These are phyloP conservation scores for Hypoxylon sp. DNA, from an alignment of 2,329 filamentous ascomycete genomes.

Conservation along the genomic window DNA sequence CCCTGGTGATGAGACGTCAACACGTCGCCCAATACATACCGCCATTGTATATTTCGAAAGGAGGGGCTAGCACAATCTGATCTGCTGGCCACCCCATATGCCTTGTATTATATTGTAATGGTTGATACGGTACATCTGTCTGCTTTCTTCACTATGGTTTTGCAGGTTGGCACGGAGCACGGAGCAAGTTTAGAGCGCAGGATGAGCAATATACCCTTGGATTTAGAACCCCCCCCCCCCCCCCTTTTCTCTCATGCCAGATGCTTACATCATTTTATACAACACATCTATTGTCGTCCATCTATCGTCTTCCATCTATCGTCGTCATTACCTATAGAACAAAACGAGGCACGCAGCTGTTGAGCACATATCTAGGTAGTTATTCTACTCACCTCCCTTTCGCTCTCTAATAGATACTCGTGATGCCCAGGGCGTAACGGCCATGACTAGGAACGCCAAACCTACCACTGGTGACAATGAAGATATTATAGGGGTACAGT, in stretches of 20 bases:
- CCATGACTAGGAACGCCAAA: no score
- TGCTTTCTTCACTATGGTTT: not conserved
- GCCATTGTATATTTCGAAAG: not conserved
- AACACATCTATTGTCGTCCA: not conserved
- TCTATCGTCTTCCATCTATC: no score
- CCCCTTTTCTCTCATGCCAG: not conserved
- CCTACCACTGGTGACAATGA: no score
- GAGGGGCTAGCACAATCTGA: not conserved
- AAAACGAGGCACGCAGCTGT: no score
- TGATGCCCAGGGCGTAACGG: no score
- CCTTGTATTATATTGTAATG: not conserved
- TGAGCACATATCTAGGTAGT: no score
- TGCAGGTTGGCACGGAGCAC: not conserved
- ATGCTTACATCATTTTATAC: not conserved
- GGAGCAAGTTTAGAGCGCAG: not conserved
- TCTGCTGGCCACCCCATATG: no score
- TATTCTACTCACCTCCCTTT: no score
- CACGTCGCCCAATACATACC: no score
- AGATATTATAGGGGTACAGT: no score
- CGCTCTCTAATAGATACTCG: no score
- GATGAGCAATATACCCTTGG: not conserved
- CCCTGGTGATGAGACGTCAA: constrained; percentile 21
- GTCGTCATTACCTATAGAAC: no score
- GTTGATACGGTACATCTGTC: not conserved
- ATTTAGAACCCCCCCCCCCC: not conserved